Conservation (phyloP, 2,329 filamentous ascomycete genomes). For the Nemania sp. region DNA sequence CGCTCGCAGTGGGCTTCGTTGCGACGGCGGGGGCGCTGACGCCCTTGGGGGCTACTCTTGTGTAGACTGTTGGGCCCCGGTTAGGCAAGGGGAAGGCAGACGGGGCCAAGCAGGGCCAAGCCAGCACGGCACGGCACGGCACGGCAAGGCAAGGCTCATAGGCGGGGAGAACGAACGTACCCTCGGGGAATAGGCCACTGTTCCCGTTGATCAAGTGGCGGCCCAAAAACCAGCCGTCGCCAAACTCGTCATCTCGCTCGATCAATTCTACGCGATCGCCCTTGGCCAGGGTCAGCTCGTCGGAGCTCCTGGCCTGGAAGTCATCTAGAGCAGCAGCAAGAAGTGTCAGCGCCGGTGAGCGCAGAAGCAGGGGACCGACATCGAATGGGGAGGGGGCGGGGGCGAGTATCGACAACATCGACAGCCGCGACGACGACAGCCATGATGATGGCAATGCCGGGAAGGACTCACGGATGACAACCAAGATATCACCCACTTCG, state of each 20-base stretch:
- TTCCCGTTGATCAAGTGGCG: constrained; percentile 74
- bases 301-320: constrained; percentile 86
- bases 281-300: constrained; percentile 87
- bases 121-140: constrained; percentile 4
- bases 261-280: constrained; percentile 83
- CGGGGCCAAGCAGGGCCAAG: too few species aligned
- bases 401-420: too few species aligned
- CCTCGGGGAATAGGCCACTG: constrained; percentile 82
- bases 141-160: too few species aligned
- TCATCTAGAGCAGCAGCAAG: constrained; percentile 67
- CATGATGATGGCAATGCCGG: too few species aligned
- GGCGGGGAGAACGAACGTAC: constrained; percentile 48
- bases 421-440: constrained; percentile 14
- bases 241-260: constrained; percentile 86
- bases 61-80: constrained; percentile 57
- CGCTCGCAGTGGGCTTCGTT: constrained; percentile 40
- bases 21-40: constrained; percentile 30
- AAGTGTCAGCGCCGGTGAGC: constrained; percentile 7
- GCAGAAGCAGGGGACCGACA: neutral
- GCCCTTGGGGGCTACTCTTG: constrained; percentile 59
- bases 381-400: neutral
- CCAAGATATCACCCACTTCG: constrained; percentile 67
- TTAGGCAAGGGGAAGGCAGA: constrained; percentile 20
- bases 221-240: constrained; percentile 83
- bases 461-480: constrained; percentile 73